These are phyloP conservation scores for Exophiala sp. DNA, from an alignment of 2,329 filamentous ascomycete species.

Conservation along the genomic window DNA sequence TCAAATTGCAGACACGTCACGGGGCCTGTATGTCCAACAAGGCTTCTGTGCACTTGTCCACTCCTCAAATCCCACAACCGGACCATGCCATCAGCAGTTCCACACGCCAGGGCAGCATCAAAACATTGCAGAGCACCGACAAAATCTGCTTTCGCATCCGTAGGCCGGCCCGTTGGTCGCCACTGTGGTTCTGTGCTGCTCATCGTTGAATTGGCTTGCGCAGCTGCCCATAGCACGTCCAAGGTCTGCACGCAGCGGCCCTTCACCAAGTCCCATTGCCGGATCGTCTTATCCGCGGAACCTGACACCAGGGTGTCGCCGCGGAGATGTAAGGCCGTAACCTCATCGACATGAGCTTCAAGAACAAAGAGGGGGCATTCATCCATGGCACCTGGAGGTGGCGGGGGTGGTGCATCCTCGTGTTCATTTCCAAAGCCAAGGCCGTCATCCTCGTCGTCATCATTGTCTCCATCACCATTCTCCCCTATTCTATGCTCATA, in stretches of 20 bases:
- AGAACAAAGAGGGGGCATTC: conserved; percentile 87
- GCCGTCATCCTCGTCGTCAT: conserved; percentile 52
- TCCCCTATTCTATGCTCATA: conserved; percentile 50
- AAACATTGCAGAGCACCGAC: conserved; percentile 94
- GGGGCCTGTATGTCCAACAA: conserved; percentile 91
- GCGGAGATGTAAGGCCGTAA: conserved; percentile 87
- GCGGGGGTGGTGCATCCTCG: conserved; percentile 61
- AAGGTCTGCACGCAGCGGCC: conserved; percentile 96
- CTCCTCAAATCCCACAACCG: conserved; percentile 92
- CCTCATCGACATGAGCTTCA: conserved; percentile 84
- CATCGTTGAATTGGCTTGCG: conserved; percentile 71
- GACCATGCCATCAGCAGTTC: conserved; percentile 96
- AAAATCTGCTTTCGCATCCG: conserved; percentile 72
- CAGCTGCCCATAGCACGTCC: conserved; percentile 96
- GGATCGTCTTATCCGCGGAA: conserved; percentile 91
- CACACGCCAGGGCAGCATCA: conserved; percentile 89
- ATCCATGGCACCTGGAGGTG: conserved; percentile 67
- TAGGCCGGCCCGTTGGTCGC: conserved; percentile 61
- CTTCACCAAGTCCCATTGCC: conserved; percentile 95
- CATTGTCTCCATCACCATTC: conserved; percentile 42
- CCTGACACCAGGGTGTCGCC: conserved; percentile 89
- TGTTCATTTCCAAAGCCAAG: conserved; percentile 70
- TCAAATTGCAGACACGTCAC: conserved; percentile 95
- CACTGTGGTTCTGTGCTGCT: conserved; percentile 51
- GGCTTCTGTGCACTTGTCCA: conserved; percentile 90